Percentiles rank a stretch among this genome's conserved stretches.
Conservation (phyloP, 768 basidiomycete genomes). For the Suillus spraguei region DNA sequence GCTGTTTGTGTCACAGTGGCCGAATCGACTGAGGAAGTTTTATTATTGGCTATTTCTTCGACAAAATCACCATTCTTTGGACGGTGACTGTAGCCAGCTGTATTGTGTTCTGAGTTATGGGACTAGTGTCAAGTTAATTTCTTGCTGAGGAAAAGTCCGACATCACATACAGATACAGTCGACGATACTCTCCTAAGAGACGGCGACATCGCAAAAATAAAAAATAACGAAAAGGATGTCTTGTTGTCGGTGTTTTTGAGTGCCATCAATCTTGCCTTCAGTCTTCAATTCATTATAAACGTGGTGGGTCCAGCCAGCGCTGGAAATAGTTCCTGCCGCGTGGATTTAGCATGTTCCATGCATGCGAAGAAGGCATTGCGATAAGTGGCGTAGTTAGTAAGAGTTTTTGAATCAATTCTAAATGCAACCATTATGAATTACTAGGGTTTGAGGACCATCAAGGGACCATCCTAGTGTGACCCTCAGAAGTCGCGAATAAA, state of each 20-base stretch:
- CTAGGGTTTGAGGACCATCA: too few relatives aligned
- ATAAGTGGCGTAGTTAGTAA: too few relatives aligned
- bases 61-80: slow-evolving; percentile 9
- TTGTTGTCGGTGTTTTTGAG: background rate
- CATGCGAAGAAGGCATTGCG: too few relatives aligned
- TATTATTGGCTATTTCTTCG: slow-evolving; percentile 27
- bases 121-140: background rate
- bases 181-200: background rate
- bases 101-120: background rate
- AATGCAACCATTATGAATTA: too few relatives aligned
- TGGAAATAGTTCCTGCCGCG: background rate
- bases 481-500: too few relatives aligned
- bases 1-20: too few relatives aligned
- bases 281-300: background rate
- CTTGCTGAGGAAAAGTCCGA: background rate
- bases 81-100: background rate
- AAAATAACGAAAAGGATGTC: background rate
- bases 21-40: too few relatives aligned
- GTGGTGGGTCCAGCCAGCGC: too few relatives aligned
- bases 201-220: background rate
- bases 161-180: background rate
- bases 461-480: too few relatives aligned
- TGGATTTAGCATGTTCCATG: too few relatives aligned
- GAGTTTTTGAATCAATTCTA: too few relatives aligned
- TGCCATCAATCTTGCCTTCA: background rate